Evolutionary conservation across 208 protist species (phyloP), one percentile per base, ranked within the genome.

Genomic region (Trypanosoma melophagium): DNA sequence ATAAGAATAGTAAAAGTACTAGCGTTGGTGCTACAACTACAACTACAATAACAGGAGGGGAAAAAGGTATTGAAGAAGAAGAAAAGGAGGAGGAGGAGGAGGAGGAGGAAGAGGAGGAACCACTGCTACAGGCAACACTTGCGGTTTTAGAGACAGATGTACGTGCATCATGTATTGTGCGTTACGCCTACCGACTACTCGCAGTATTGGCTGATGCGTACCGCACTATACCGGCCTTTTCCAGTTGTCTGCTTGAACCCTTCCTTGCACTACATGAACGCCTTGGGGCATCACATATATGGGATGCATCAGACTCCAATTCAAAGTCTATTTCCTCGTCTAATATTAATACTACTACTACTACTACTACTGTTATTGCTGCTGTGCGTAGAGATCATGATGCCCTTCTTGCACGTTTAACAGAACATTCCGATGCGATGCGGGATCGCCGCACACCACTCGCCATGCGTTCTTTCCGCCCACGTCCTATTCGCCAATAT

Each of bases 381-480:
- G 66, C 66, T 7, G 74, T 90, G 8, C 80, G 67, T 13, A 60
- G 62, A 9, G 80, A 81, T 17, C 87, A 93, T 73, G 77, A 76
- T 44, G 72, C 71, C 1, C 71, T 90, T 17, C 49, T 67, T 14
- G 56, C 55, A 50, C 69, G 70, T 35, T 38, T 94, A 51, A 25
- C 55, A 19, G 66, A 66, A 47, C 24, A 69, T 21, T 47, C 66
- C 12, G 31, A 21, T 16, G 69, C 51, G 4, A 79, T 76, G 24
- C 71, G 81, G 49, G 50, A 61, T 28, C 69, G 74, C 52, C 86
- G 89, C 51, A 84, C 89, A 3, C 89, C 89, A 14, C 76, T 95
- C 7, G 83, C 84, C 17, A 95, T 95, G 89, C 89, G 89, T 50
- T 80, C 72, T 45, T 92, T 95, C 71, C 86, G 89, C 8, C 89